Evolutionary conservation across 257 asterid genomes (phyloP).

Genomic region (Solanum paucissectum): DNA sequence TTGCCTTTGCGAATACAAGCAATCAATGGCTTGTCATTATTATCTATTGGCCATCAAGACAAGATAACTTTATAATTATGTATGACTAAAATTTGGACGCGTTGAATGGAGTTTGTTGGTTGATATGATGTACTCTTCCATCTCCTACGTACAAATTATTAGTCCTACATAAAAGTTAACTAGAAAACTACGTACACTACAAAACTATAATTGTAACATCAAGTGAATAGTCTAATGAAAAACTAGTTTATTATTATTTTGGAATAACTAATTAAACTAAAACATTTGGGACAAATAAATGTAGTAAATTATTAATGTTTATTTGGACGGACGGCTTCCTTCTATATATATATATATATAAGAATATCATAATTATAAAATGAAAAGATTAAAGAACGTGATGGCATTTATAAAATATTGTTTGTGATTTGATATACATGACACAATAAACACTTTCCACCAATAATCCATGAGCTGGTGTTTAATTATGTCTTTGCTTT

Average conservation of each 20-base stretch:
- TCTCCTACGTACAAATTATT: not conserved
- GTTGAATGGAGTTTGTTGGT: not conserved
- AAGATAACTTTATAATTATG: not conserved
- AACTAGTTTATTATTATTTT: not conserved
- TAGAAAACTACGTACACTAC: not conserved
- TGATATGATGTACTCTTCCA: not conserved
- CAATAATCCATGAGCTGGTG: not conserved
- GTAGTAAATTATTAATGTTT: not conserved
- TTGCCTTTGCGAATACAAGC: not conserved
- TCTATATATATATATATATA: no score
- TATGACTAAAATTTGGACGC: not conserved
- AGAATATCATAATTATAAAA: not conserved
- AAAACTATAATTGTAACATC: not conserved
- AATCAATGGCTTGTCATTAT: not conserved
- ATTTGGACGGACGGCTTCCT: not conserved
- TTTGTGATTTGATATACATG: not conserved
- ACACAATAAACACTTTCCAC: not conserved
- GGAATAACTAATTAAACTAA: not conserved
- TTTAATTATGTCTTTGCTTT: not conserved
- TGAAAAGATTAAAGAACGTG: not conserved
- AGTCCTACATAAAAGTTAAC: not conserved
- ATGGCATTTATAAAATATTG: not conserved
- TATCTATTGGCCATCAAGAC: not conserved
- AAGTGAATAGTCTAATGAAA: not conserved
- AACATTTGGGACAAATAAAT: not conserved